Evolutionary conservation across 805 yeast genomes (phyloP).

Genomic region (Citeromyces matritensis): DNA sequence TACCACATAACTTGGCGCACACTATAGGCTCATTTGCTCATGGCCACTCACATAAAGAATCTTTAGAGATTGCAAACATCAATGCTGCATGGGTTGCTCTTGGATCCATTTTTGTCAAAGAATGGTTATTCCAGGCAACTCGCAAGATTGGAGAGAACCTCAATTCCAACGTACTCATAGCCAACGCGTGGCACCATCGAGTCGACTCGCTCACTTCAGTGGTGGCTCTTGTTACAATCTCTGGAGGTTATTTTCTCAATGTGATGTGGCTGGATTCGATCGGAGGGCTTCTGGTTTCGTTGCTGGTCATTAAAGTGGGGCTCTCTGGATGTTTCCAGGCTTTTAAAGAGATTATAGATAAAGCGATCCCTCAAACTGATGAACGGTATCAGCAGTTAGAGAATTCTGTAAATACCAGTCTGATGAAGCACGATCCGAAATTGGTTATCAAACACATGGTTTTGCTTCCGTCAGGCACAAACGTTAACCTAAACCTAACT

Average conservation of each 20-base stretch:
- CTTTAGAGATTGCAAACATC: constrained; percentile 35
- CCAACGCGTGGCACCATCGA: constrained; percentile 98
- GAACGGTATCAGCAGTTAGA: constrained; percentile 27
- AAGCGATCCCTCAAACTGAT: constrained; percentile 38
- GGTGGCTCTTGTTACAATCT: constrained; percentile 80
- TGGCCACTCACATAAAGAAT: constrained; percentile 30
- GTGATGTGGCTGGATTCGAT: constrained; percentile 81
- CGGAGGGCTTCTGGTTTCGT: constrained; percentile 82
- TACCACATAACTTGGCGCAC: constrained; percentile 51
- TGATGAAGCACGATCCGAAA: constrained; percentile 16
- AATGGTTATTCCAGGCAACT: constrained; percentile 77
- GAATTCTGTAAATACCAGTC: constrained; percentile 15
- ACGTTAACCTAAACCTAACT: constrained; percentile 22
- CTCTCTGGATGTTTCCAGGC: constrained; percentile 57
- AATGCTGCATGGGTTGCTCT: constrained; percentile 96
- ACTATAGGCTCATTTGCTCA: constrained; percentile 30
- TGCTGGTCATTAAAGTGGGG: constrained; percentile 75
- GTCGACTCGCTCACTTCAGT: constrained; percentile 86
- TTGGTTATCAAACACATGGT: constrained; percentile 22
- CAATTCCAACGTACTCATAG: constrained; percentile 80
- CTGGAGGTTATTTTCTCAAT: constrained; percentile 67
- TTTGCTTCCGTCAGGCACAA: constrained; percentile 39
- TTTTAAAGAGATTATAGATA: constrained; percentile 65
- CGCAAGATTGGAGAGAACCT: constrained; percentile 61
- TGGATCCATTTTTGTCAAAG: constrained; percentile 77